Conservation (phyloP, 306 rosid species). For the Macrotyloma uniflorum region DNA sequence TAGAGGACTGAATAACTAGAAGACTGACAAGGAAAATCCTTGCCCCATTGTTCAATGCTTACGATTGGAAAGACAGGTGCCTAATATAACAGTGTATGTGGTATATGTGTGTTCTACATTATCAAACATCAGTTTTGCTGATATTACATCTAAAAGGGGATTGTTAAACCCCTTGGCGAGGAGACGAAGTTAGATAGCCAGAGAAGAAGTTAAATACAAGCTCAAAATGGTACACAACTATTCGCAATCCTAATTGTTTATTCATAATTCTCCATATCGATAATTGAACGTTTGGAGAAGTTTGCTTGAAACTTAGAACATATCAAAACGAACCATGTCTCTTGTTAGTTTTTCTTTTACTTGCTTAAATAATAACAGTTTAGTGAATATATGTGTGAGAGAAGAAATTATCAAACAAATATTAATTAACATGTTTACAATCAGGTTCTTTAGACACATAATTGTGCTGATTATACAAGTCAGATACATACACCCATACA, state of each 20-base stretch:
- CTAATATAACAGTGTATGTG: neutral
- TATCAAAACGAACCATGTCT: neutral
- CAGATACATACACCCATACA: neutral
- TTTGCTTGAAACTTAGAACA: neutral
- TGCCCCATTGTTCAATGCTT: slow-evolving; percentile 32
- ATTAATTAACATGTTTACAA: neutral
- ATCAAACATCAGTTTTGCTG: slow-evolving; percentile 18
- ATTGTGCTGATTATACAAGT: neutral
- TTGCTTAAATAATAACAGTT: neutral
- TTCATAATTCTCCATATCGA: neutral
- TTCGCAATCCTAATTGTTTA: neutral
- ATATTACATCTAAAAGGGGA: neutral
- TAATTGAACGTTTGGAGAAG: neutral
- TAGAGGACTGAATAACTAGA: slow-evolving; percentile 43
- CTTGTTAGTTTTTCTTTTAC: neutral
- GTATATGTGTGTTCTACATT: neutral
- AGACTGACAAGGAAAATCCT: slow-evolving; percentile 25
- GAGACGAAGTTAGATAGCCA: neutral
- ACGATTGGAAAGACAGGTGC: neutral
- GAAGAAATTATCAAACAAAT: neutral
- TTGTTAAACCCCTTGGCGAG: slow-evolving; percentile 4
- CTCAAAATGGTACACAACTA: slow-evolving; percentile 25
- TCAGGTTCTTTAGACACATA: too few species aligned
- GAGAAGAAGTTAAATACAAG: slow-evolving; percentile 2
- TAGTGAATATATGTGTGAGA: neutral